Base-by-base conservation (phyloP, 2,329 filamentous ascomycete genomes). In the Colletotrichum cereale region DNA sequence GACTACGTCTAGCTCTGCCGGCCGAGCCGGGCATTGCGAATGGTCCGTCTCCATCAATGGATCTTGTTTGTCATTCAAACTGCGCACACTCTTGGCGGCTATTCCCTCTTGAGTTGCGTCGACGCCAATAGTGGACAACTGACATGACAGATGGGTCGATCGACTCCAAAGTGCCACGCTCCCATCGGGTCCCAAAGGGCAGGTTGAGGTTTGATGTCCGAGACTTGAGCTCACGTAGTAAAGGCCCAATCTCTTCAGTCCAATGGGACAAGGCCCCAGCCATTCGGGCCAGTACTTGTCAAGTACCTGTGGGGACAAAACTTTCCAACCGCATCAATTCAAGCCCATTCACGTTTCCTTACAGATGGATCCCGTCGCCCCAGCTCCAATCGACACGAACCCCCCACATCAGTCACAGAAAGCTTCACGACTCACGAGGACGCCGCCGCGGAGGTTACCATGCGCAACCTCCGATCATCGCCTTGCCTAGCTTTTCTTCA, bases 41-140 rank as follows among this genome's bases (percentile, higher is more conserved):
- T 64, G 65, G 40, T 3, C 42, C 24, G 29, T 38, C 53, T 72
- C 65, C 69, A 50, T 69, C 65, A 40, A 69, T 72, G 69, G 53
- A 72, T 72, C 47, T 55, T 55, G 29, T 69, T 64, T 69, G 60
- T 55, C 65, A 69, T 61, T 18, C 44, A 56, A 55, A 58, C n/a
- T 40, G 63, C 68, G 58, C 38, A 52, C 38, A 34, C 36, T 24
- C 65, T 71, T 68, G 58, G 68, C 68, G 29, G 21, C 14, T 26
- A 26, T 18, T 29, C 14, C 24, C 56, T 52, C 42, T 58, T 34
- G 44, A 31, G 48, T 61, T 60, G 60, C 38, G 53, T 57, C 18
- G n/a, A 50, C 47, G 16, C 24, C 31, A 21, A 38, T 31, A 5
- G 11, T 26, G 24, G 26, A n/a, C 21, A 48, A 18, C 36, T 8